Evolutionary conservation across 2,329 filamentous ascomycete genomes (phyloP), one percentile per base, ranked within the genome.

Genomic region (Sarocladiaceae sp.): DNA sequence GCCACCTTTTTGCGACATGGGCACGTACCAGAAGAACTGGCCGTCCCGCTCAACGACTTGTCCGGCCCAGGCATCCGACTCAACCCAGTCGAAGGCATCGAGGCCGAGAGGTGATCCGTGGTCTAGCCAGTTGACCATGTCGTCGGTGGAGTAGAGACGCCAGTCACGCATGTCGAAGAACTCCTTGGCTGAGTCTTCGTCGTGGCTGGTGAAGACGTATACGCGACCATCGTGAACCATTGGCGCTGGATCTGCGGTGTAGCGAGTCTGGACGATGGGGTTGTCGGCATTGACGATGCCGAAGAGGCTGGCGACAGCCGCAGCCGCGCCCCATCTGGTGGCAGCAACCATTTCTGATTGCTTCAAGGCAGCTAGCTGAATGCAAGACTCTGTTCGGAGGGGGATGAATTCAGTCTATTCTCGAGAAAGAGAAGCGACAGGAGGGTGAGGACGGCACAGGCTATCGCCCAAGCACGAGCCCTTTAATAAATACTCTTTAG

Each of bases 121-220:
- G 46, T 61, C 51, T 11, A 53, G 54, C 61, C 61, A 64, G 49
- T 63, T 64, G 33, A 46, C 57, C 55, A 63, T 59, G 46, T 64
- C 60, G 4, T 50, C 45, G 2, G 58, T 51, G 11, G 61, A 63
- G 48, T 53, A 63, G 19, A 63, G 51, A 4, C 49, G 58, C 61
- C 59, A 64, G 47, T 63, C 55, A 4, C 50, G 50, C 58, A 62
- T 62, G 46, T 48, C 45, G 50, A 50, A 60, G n/a, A 26, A 33
- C 13, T 34, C 56, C 7, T 35, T 35, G 7, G 53, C 44, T 26
- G 50, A 52, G 42, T 54, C 51, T 37, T 61, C 54, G 31, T 62
- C 58, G 41, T 61, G 60, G 47, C 57, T 54, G 13, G 56, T 61
- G 43, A 60, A 60, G 33, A 60, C 42, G 44, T 59, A 60, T 12